phyloP scores from a whole-genome alignment of 2,329 filamentous ascomycete genomes.

The Arthroderma sp. region DNA sequence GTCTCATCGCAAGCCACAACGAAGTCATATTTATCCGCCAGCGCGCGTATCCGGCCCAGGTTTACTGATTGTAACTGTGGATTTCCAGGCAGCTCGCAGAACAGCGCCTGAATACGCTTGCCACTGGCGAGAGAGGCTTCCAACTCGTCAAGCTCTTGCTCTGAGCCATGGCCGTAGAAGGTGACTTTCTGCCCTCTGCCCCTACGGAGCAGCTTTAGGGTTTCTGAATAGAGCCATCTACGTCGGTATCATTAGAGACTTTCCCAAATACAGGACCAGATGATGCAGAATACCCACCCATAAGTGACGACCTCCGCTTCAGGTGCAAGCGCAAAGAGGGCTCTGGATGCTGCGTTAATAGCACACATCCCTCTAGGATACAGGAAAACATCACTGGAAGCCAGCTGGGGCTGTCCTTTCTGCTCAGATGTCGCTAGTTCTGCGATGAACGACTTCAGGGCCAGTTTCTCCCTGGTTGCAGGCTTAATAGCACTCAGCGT shows the following conservation, averaged over 20 bases:
- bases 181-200: not conserved
- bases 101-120: constrained; percentile 23
- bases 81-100: constrained; percentile 40
- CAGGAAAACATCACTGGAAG: constrained; percentile 1
- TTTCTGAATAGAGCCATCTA: constrained; percentile 2
- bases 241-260: not conserved
- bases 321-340: not conserved
- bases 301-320: not conserved
- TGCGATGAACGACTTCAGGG: not conserved
- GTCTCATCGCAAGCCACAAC: constrained; percentile 28
- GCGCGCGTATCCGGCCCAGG: constrained; percentile 24
- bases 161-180: constrained; percentile 6
- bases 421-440: constrained; percentile 1
- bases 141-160: constrained; percentile 10
- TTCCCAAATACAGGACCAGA: not conserved
- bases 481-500: not conserved
- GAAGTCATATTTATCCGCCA: constrained; percentile 29
- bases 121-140: constrained; percentile 8
- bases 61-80: constrained; percentile 33
- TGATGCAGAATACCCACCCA: not conserved
- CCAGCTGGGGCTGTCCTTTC: not conserved
- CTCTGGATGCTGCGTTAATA: not conserved
- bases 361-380: constrained; percentile 3
- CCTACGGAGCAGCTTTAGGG: not conserved
- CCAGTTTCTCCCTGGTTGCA: not conserved